These are phyloP conservation scores for Coniferiporia weirii DNA, from an alignment of 1,284 basidiomycete species.

Conservation along the genomic window DNA sequence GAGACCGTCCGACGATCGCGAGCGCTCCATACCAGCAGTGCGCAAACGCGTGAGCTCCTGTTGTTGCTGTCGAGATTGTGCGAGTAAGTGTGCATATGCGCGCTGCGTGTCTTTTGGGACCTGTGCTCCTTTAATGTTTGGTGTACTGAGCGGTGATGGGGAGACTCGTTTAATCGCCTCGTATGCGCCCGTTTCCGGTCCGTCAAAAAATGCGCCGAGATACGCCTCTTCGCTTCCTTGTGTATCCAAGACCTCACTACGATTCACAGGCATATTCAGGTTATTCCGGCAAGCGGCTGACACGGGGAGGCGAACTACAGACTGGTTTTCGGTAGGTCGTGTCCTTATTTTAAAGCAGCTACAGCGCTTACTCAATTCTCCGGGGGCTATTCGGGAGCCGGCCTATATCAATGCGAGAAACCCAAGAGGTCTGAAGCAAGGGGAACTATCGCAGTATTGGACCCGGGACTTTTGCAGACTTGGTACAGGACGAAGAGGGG, in stretches of 20 bases:
- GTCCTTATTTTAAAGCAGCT: too few species aligned
- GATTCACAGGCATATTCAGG: not conserved
- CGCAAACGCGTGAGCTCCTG: conserved; percentile 1
- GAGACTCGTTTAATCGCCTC: not conserved
- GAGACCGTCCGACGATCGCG: conserved; percentile 1
- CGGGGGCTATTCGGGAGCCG: too few species aligned
- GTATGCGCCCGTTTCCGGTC: not conserved
- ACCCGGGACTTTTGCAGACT: too few species aligned
- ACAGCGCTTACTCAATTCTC: too few species aligned
- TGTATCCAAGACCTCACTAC: not conserved
- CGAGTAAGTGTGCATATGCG: conserved; percentile 3
- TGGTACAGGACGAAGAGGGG: not conserved
- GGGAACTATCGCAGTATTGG: too few species aligned
- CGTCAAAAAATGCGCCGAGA: not conserved
- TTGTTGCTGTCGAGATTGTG: conserved; percentile 1
- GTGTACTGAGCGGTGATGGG: not conserved
- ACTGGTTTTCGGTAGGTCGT: too few species aligned
- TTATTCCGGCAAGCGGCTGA: not conserved
- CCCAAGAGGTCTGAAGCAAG: too few species aligned
- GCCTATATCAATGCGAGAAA: too few species aligned
- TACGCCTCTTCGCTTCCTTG: not conserved
- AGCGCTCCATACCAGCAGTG: not conserved
- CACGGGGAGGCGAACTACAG: not conserved
- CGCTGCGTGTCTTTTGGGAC: not conserved
- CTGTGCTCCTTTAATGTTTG: not conserved